These are phyloP conservation scores for Sergeia podlipaevii DNA, from an alignment of 208 protist species.

Conservation along the genomic window DNA sequence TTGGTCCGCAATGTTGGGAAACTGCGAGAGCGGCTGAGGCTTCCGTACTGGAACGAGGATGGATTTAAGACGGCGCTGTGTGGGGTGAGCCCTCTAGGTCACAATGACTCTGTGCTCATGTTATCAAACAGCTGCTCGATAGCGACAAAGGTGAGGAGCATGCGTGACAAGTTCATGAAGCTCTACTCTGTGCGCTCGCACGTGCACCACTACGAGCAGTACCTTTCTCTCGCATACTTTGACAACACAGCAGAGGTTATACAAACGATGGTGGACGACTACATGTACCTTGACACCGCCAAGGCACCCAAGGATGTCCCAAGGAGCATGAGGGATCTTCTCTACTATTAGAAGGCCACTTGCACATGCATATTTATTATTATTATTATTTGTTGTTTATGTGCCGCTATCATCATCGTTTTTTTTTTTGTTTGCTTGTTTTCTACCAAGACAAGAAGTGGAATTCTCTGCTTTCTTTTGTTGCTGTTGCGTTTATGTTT, in stretches of 20 bases:
- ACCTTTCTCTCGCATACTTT: constrained; percentile 82
- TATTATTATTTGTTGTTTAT: no score
- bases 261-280: constrained; percentile 79
- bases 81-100: constrained; percentile 86
- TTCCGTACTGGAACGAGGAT: constrained; percentile 96
- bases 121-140: constrained; percentile 93
- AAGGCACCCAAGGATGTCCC: constrained; percentile 35
- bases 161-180: constrained; percentile 85
- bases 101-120: constrained; percentile 90
- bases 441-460: no score
- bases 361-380: background rate
- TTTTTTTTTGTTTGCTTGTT: no score
- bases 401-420: no score
- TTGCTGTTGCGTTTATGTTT: no score
- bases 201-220: constrained; percentile 93
- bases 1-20: constrained; percentile 86
- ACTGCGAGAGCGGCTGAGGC: constrained; percentile 69
- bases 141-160: constrained; percentile 58
- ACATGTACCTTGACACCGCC: constrained; percentile 73
- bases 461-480: no score
- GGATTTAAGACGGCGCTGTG: constrained; percentile 97
- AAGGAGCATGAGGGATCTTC: constrained; percentile 79
- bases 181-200: constrained; percentile 91
- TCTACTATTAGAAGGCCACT: constrained; percentile 49
- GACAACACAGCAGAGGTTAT: constrained; percentile 65